Evolutionary conservation across 805 yeast genomes (phyloP), one percentile per base, ranked within the genome.

Genomic region (Candida saitoana): DNA sequence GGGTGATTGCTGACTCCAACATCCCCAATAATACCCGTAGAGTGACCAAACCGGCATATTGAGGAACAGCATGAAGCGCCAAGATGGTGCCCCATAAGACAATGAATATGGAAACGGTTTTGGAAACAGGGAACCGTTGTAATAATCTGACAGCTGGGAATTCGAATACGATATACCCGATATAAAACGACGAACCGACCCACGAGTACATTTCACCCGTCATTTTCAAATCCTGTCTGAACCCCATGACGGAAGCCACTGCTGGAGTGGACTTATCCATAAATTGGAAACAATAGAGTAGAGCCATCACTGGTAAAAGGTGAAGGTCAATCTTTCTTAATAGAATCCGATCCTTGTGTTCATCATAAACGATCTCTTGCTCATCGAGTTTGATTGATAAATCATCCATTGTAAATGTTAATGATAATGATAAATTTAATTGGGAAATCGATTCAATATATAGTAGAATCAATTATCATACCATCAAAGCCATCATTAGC

Each of bases 41-140:
- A 32, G 57, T 69, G 55, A 67, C 60, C 20, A 66, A 63, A 3
- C 71, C 71, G 12, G 65, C 64, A 44, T 62, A 66, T n/a, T 67
- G 54, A 2, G 81, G 73, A 2, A 72, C 75, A 1, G 84, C 71
- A 46, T 75, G 78, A n/a, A 77, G 62, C 29, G 76, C 65, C 27
- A 80, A 59, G n/a, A 79, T 56, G 56, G 51, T 43, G 17, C 88
- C 88, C 89, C 90, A 84, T 0, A 76, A 34, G n/a, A 79, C 52
- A 31, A 82, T 71, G 45, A 73, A 71, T 1, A 58, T 46, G 7
- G 77, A 63, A 3, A 74, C 65, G 3, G 78, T 60, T 48, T 76
- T 78, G 4, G 80, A 71, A 47, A 83, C 67, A 2, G 82, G 84
- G 39, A 79, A 73, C 41, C 65, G 67, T 56, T 84, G 89, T 18